Evolutionary conservation across 495 filamentous ascomycete genomes (phyloP).

Genomic region (Baudoinia panamericana): DNA sequence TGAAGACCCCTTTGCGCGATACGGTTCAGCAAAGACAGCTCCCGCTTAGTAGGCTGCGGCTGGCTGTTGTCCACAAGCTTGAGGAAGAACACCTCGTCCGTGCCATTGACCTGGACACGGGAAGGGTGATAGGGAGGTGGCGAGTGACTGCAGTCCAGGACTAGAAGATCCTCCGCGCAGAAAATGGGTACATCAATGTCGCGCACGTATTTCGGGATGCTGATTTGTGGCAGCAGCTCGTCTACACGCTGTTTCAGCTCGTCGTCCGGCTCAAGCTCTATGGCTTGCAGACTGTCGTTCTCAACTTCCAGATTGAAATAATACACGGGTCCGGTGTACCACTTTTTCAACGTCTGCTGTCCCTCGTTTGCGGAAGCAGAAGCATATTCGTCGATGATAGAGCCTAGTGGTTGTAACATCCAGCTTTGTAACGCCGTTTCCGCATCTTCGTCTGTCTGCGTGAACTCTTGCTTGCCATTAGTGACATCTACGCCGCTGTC

Average conservation of each 20-base stretch:
- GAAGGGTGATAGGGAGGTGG: constrained; percentile 9
- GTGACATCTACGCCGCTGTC: constrained; percentile 7
- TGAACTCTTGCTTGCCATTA: background rate
- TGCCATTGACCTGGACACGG: constrained; percentile 1
- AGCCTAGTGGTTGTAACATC: constrained; percentile 6
- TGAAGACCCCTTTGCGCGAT: constrained; percentile 3
- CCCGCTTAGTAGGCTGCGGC: constrained; percentile 13
- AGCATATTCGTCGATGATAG: background rate
- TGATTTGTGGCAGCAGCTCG: constrained; percentile 3
- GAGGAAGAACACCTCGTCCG: constrained; percentile 2
- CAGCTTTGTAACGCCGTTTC: constrained; percentile 5
- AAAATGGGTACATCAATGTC: constrained; percentile 5
- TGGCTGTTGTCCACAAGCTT: constrained; percentile 11
- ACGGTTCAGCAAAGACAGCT: constrained; percentile 3
- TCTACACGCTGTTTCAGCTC: constrained; percentile 2
- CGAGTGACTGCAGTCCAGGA: constrained; percentile 1
- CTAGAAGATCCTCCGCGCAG: constrained; percentile 3
- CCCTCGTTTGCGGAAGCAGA: background rate
- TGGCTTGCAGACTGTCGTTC: constrained; percentile 3
- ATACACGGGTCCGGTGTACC: constrained; percentile 1
- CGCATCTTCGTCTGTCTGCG: background rate
- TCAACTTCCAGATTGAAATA: constrained; percentile 6
- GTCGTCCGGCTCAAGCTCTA: constrained; percentile 7
- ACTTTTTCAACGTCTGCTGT: constrained; percentile 1
- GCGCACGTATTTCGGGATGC: constrained; percentile 14